These are phyloP conservation scores for Mycena kentingensis DNA, from an alignment of 768 basidiomycete genomes.

Conservation along the genomic window DNA sequence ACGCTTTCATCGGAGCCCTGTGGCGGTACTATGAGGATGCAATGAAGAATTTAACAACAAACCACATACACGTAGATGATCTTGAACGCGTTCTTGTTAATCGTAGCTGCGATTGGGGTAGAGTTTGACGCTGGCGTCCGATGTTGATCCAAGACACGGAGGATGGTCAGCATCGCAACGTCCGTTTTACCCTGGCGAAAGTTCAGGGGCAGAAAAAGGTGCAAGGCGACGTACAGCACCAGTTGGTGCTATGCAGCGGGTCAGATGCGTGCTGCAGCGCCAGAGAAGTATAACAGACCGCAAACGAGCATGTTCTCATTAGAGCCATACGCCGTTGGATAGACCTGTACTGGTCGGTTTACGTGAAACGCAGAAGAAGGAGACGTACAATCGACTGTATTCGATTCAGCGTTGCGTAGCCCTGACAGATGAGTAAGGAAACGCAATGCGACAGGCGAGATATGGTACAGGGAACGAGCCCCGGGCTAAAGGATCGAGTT, in stretches of 20 bases:
- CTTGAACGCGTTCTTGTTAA: constrained; percentile 80
- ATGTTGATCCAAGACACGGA: constrained; percentile 85
- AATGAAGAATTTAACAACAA: neutral
- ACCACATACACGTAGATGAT: constrained; percentile 88
- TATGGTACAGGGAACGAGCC: constrained; percentile 83
- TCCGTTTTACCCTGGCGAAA: constrained; percentile 91
- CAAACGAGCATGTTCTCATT: constrained; percentile 97
- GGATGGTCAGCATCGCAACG: constrained; percentile 90
- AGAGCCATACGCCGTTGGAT: constrained; percentile 87
- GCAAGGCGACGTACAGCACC: constrained; percentile 72
- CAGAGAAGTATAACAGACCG: constrained; percentile 45
- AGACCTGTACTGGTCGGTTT: constrained; percentile 32
- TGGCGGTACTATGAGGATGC: neutral
- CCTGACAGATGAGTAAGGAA: constrained; percentile 45
- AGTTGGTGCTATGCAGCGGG: constrained; percentile 94
- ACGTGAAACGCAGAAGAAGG: neutral
- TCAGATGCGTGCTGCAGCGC: constrained; percentile 1
- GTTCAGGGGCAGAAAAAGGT: constrained; percentile 5
- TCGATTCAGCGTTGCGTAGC: constrained; percentile 84
- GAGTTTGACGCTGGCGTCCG: constrained; percentile 30
- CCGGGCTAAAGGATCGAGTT: constrained; percentile 74
- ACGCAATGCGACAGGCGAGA: neutral
- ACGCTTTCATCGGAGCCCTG: constrained; percentile 97
- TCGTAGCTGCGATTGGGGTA: constrained; percentile 46
- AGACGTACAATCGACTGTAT: constrained; percentile 86